Evolutionary conservation across 352 stramenopile species (phyloP), one percentile per base, ranked within the genome.

Genomic region (Sclerospora graminicola): DNA sequence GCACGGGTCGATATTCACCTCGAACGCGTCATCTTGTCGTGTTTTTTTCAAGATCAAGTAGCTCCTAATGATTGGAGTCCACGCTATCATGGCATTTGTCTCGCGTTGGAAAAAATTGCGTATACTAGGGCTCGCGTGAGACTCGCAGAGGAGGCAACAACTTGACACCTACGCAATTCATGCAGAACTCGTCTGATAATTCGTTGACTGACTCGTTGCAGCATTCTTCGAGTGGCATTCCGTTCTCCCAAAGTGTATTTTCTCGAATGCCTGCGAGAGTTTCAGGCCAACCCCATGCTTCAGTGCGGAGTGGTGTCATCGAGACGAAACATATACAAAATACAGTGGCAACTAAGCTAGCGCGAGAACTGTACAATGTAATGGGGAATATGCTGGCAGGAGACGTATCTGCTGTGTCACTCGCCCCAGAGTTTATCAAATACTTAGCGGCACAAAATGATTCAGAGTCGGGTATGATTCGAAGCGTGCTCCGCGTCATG

Each of bases 231-330:
- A 26, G 31, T 27, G 51, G 42, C 8, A 14, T 59, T 8, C 41
- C n/a, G 8, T 66, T 76, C 30, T 80, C 69, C 0, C 69, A 80
- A 24, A 82, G 65, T 45, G 68, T 82, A 7, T 79, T 82, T 45
- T 80, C 69, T 2, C 69, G 80, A 41, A 35, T 78, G 14, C 52
- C 56, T 2, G 64, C 41, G 2, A 68, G 58, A n/a, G 48, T 61
- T 8, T 56, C 50, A n/a, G 54, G 49, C 9, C 61, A 73, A 43
- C 58, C 51, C 0, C 60, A 66, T 19, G 54, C 67, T 6, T 76
- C 62, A 10, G 32, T 76, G n/a, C 34, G 60, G 8, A 69, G 45
- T 38, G 56, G 57, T 43, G 46, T 58, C 1, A 62, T 52, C 21
- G 58, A 69, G 32, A 63, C 45, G 18, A 70, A n/a, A 18, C 8